Conservation (phyloP, 371 early-diverging fungal species). For the Mortierella sp. region DNA sequence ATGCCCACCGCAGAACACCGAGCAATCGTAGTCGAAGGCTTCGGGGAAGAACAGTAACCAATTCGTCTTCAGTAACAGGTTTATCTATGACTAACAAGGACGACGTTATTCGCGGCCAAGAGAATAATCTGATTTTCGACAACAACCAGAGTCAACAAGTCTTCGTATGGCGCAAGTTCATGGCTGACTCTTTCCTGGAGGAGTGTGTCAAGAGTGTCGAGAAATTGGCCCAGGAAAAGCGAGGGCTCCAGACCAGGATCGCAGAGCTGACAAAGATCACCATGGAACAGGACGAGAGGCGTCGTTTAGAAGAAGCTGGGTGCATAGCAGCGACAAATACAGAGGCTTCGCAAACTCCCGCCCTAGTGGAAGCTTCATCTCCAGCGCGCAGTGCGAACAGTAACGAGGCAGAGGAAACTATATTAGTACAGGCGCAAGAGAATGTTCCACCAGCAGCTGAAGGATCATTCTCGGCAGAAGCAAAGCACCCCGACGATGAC, state of each 20-base stretch:
- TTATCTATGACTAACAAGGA: not conserved
- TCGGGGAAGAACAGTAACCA: constrained; percentile 1
- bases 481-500: too few relatives aligned
- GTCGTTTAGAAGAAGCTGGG: not conserved
- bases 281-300: constrained; percentile 11
- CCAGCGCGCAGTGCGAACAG: too few relatives aligned
- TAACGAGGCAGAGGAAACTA: not conserved
- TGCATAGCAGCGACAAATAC: too few relatives aligned
- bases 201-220: constrained; percentile 45
- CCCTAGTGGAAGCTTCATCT: too few relatives aligned
- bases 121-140: constrained; percentile 6
- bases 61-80: not conserved
- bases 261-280: constrained; percentile 12
- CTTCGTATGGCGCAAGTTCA: constrained; percentile 39
- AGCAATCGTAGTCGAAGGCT: not conserved
- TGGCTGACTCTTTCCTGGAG: constrained; percentile 41
- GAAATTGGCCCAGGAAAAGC: constrained; percentile 29
- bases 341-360: too few relatives aligned
- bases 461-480: too few relatives aligned
- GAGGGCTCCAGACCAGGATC: constrained; percentile 29
- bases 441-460: too few relatives aligned
- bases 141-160: constrained; percentile 35
- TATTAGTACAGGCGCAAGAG: too few relatives aligned
- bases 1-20: not conserved
- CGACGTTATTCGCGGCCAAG: not conserved